A percentile compares a stretch with the other conserved stretches of the same genome.
Evolutionary conservation across 2,329 filamentous ascomycete species (phyloP).

Genomic region (Dichotomopilus funicola): DNA sequence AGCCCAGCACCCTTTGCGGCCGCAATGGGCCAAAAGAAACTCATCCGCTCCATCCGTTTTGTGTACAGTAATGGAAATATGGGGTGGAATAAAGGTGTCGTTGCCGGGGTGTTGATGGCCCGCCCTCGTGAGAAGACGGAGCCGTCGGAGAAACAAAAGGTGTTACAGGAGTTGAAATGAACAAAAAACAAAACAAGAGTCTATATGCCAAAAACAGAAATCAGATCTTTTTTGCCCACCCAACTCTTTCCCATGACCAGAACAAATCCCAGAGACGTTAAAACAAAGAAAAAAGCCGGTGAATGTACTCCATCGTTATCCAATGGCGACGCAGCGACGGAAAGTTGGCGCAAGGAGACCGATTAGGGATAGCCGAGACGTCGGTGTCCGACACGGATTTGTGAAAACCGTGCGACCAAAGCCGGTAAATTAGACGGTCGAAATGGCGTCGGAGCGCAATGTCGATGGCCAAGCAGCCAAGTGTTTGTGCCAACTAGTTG

Average conservation of each 20-base stretch:
- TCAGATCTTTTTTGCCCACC: conserved; percentile 20
- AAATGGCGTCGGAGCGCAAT: conserved; percentile 1
- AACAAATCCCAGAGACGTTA: too few species aligned
- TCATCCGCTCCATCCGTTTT: conserved; percentile 20
- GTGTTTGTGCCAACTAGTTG: conserved; percentile 2
- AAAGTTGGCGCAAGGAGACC: background rate
- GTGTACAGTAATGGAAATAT: conserved; percentile 24
- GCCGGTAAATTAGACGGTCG: conserved; percentile 9
- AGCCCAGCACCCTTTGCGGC: conserved; percentile 26
- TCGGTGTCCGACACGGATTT: background rate
- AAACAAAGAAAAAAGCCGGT: conserved; percentile 9
- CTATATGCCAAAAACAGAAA: conserved; percentile 25
- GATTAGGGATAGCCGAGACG: background rate
- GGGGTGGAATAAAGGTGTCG: conserved; percentile 12
- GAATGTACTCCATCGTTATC: background rate
- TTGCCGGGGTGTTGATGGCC: conserved; percentile 9
- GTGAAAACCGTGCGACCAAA: background rate
- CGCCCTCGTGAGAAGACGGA: conserved; percentile 14
- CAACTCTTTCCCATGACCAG: conserved; percentile 17
- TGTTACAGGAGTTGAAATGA: conserved; percentile 2
- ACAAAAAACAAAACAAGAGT: conserved; percentile 18
- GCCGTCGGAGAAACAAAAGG: conserved; percentile 13
- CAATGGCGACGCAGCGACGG: background rate
- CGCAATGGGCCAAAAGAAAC: conserved; percentile 13
- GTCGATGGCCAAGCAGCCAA: conserved; percentile 4